Conservation (phyloP, 495 filamentous ascomycete species). For the Penicillium waksmanii region DNA sequence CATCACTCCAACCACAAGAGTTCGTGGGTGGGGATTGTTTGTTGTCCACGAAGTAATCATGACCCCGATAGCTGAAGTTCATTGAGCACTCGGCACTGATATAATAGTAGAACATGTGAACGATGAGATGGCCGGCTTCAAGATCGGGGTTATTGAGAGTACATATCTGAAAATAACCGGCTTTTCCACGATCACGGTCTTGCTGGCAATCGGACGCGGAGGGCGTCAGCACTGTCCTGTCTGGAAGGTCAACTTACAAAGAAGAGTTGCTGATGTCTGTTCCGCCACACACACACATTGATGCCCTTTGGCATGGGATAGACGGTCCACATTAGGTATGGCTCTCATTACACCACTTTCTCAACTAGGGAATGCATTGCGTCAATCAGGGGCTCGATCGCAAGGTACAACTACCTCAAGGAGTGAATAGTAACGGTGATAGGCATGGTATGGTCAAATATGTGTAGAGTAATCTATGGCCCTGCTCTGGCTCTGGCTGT, state of each 20-base stretch:
- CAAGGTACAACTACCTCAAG: no score
- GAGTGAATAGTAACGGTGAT: no score
- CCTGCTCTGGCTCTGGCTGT: no score
- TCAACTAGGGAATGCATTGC: background rate
- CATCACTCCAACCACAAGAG: background rate
- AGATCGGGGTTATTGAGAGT: background rate
- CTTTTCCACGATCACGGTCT: background rate
- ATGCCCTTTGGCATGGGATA: background rate
- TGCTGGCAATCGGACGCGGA: background rate
- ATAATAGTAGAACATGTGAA: background rate
- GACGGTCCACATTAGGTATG: no score
- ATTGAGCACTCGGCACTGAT: background rate
- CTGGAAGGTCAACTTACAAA: background rate
- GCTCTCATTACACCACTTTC: background rate
- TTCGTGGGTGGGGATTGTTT: background rate
- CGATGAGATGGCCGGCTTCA: background rate
- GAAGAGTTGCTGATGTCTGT: background rate
- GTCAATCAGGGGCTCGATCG: no score
- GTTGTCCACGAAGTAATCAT: slow-evolving; percentile 1
- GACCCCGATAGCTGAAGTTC: background rate
- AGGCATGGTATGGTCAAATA: no score
- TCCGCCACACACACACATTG: no score
- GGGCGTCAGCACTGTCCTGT: background rate
- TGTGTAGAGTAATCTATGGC: no score
- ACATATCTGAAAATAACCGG: background rate